Evolutionary conservation across 139 green algal genomes (phyloP).

Genomic region (Parachlorella kessleri): DNA sequence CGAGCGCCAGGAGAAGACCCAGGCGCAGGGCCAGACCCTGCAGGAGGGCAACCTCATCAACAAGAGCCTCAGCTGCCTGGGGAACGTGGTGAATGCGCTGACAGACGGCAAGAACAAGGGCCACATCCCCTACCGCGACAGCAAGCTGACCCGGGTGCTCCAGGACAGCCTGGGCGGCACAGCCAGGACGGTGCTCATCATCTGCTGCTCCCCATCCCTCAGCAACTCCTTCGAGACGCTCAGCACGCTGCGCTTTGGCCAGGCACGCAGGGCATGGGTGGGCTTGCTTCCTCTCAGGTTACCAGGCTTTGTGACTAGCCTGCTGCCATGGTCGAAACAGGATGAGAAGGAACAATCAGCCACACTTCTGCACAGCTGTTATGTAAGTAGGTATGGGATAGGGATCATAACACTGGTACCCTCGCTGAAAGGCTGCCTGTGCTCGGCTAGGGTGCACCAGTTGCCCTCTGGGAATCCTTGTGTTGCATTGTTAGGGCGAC

Average conservation of each 20-base stretch:
- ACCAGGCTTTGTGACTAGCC: too few species aligned
- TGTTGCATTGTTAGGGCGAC: too few species aligned
- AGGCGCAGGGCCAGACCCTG: constrained; percentile 48
- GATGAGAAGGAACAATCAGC: too few species aligned
- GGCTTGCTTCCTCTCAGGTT: too few species aligned
- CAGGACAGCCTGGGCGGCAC: constrained; percentile 82
- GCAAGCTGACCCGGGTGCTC: constrained; percentile 66
- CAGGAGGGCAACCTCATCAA: constrained; percentile 85
- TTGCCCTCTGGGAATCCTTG: too few species aligned
- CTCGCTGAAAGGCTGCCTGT: too few species aligned
- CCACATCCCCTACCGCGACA: constrained; percentile 53
- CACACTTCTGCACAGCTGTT: too few species aligned
- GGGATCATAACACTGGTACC: too few species aligned
- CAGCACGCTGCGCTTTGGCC: constrained; percentile 70
- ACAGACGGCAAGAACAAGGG: constrained; percentile 47
- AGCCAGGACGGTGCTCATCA: constrained; percentile 72
- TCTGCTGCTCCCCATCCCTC: constrained; percentile 73
- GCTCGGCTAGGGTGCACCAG: too few species aligned
- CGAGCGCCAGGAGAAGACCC: constrained; percentile 71
- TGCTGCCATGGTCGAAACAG: too few species aligned
- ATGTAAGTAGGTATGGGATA: too few species aligned
- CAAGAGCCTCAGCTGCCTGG: constrained; percentile 72
- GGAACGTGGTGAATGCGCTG: constrained; percentile 79
- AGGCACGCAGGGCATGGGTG: constrained; percentile 51
- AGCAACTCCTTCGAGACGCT: constrained; percentile 78